phyloP scores from a whole-genome alignment of 768 basidiomycete genomes.

The Podaxis sp. region DNA sequence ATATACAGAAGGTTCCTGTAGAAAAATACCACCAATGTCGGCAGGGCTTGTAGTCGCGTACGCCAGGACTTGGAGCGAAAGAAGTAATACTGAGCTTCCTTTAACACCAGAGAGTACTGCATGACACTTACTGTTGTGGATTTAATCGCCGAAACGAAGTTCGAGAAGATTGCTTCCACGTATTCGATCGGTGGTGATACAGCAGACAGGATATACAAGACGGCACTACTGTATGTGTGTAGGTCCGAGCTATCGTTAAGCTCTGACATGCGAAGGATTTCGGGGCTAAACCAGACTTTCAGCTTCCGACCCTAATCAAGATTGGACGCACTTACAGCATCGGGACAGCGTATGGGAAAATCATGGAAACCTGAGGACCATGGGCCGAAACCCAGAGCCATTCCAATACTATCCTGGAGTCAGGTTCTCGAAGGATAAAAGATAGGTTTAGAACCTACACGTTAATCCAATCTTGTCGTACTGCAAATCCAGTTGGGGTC shows the following conservation, averaged over 20 bases:
- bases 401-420: slow-evolving; percentile 54
- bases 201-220: slow-evolving; percentile 80
- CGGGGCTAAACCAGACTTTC: slow-evolving; percentile 52
- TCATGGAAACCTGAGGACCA: slow-evolving; percentile 67
- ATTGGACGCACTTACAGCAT: slow-evolving; percentile 58
- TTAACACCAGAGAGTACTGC: neutral
- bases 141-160: slow-evolving; percentile 71
- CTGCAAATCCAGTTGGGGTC: slow-evolving; percentile 28
- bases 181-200: slow-evolving; percentile 71
- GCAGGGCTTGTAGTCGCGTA: slow-evolving; percentile 82
- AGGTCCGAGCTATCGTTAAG: slow-evolving; percentile 83
- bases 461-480: slow-evolving; percentile 90
- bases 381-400: slow-evolving; percentile 82
- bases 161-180: slow-evolving; percentile 55
- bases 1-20: slow-evolving; percentile 85
- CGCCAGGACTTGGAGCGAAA: slow-evolving; percentile 72
- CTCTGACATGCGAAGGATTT: slow-evolving; percentile 88
- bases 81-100: neutral
- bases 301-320: slow-evolving; percentile 7
- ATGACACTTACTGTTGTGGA: slow-evolving; percentile 61
- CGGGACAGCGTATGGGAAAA: slow-evolving; percentile 75
- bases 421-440: slow-evolving; percentile 10
- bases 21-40: slow-evolving; percentile 88
- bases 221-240: slow-evolving; percentile 76
- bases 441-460: slow-evolving; percentile 41